Percentiles rank a stretch among this genome's conserved stretches.
phyloP scores from a whole-genome alignment of 2,329 filamentous ascomycete species.

The Chaetomium strumarium region DNA sequence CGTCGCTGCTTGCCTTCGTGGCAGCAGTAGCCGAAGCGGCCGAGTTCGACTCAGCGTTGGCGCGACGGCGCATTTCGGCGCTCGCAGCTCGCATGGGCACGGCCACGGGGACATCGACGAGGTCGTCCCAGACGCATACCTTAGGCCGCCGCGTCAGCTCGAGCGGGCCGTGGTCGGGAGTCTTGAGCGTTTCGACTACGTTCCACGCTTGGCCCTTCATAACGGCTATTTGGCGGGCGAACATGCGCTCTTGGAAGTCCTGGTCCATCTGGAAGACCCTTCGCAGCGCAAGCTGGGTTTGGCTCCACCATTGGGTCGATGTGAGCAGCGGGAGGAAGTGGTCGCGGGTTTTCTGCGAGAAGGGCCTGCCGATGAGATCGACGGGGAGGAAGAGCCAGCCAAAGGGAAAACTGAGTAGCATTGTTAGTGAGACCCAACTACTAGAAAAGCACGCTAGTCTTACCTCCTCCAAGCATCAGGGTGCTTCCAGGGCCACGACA shows the following conservation, averaged over 20 bases:
- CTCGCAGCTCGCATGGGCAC: slow-evolving; percentile 83
- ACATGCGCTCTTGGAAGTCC: slow-evolving; percentile 98
- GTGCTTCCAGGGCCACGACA: slow-evolving; percentile 99
- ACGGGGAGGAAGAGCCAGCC: slow-evolving; percentile 98
- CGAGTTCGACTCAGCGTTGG: slow-evolving; percentile 39
- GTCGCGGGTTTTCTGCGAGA: slow-evolving; percentile 86
- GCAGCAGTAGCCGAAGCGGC: slow-evolving; percentile 36
- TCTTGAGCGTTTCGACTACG: slow-evolving; percentile 94
- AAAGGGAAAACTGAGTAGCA: slow-evolving; percentile 74
- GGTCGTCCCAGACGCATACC: slow-evolving; percentile 96
- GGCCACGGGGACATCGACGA: slow-evolving; percentile 92
- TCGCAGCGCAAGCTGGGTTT: slow-evolving; percentile 82
- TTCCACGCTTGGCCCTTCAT: slow-evolving; percentile 99
- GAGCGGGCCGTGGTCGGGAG: slow-evolving; percentile 82
- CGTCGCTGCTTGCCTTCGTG: slow-evolving; percentile 7
- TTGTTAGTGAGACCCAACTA: slow-evolving; percentile 6
- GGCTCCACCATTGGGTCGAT: slow-evolving; percentile 93
- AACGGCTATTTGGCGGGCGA: slow-evolving; percentile 93
- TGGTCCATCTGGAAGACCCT: slow-evolving; percentile 85
- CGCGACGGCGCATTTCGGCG: slow-evolving; percentile 70
- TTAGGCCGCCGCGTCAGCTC: slow-evolving; percentile 85
- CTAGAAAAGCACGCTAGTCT: slow-evolving; percentile 4
- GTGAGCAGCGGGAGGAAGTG: slow-evolving; percentile 96
- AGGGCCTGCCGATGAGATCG: slow-evolving; percentile 90
- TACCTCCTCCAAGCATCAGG: slow-evolving; percentile 75